Evolutionary conservation across 768 basidiomycete genomes (phyloP), one percentile per base, ranked within the genome.

Genomic region (Tylopilus balloui): DNA sequence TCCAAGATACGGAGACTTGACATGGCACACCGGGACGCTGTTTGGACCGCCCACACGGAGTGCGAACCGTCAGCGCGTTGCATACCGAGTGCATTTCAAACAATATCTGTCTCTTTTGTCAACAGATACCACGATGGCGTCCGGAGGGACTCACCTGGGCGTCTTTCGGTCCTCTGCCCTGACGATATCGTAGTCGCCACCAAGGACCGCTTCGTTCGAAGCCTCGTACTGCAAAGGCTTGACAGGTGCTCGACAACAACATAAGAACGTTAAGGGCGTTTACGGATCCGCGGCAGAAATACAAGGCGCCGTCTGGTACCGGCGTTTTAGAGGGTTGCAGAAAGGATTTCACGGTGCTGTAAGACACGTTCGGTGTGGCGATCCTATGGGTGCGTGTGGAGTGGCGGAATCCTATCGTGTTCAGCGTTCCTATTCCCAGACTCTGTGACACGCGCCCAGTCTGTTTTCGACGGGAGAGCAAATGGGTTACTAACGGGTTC

Each of bases 1-100:
- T 27, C 64, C 67, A 28, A 61, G 28, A 39, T 67, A 67, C 9
- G 65, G 54, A 6, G 67, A 69, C 23, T 51, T 54, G 51, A 54
- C 63, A 32, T 56, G 55, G 32, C 67, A 67, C 12, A 65, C 35
- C 1, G 53, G 25, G 10, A 29, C 25, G 6, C 66, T 65, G 27
- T 52, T 40, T 27, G 54, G 53, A 12, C 59, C 48, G 13, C 50
- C 61, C 5, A 47, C 35, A 15, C 57, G 54, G 14, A 67, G 57
- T 9, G 51, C 23, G n/a, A 63, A 57, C 6, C 58, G 48, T 67
- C 66, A 67, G 15, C 32, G 47, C 14, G 47, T 17, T 1, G 34
- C 17, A n/a, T 42, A 24, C 6, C 66, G 65, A 10, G 52, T 52
- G 1, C 50, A 53, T 17, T 50, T 66, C 9, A 51, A 23, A 44